A percentile compares a stretch with the other conserved stretches of the same genome.
phyloP scores from a whole-genome alignment of 2,329 filamentous ascomycete genomes.

The Rhytidhysteron rufulum region DNA sequence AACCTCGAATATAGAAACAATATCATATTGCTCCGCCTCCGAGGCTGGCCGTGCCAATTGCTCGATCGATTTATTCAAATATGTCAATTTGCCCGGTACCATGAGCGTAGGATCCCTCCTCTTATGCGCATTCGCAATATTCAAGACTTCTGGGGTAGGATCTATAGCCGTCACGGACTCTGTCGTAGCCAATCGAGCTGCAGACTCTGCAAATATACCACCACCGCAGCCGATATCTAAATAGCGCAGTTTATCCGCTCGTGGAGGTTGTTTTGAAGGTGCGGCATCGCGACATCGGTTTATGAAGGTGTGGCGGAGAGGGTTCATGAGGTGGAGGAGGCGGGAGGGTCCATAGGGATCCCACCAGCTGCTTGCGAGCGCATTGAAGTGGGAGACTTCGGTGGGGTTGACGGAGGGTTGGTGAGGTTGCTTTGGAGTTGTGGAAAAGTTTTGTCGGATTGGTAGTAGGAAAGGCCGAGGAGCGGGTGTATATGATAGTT shows the following conservation, averaged over 20 bases:
- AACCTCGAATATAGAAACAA: slow-evolving; percentile 90
- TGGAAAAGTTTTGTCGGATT: too few species aligned
- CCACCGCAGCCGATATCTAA: slow-evolving; percentile 95
- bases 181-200: slow-evolving; percentile 64
- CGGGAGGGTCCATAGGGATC: slow-evolving; percentile 89
- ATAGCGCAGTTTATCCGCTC: slow-evolving; percentile 65
- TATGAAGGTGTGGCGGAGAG: slow-evolving; percentile 91
- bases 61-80: slow-evolving; percentile 76
- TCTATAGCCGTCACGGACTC: slow-evolving; percentile 70
- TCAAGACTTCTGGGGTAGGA: slow-evolving; percentile 68
- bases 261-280: slow-evolving; percentile 13
- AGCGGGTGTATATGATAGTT: too few species aligned
- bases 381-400: slow-evolving; percentile 92
- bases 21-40: slow-evolving; percentile 58
- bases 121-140: slow-evolving; percentile 72
- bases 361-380: slow-evolving; percentile 94
- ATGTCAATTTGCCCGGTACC: slow-evolving; percentile 57
- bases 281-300: slow-evolving; percentile 56
- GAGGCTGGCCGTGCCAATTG: slow-evolving; percentile 45
- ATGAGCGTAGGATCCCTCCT: slow-evolving; percentile 66
- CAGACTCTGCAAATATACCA: slow-evolving; percentile 90
- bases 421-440: too few species aligned
- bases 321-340: slow-evolving; percentile 96
- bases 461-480: too few species aligned
- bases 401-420: slow-evolving; percentile 67